Percentiles rank a stretch among this genome's conserved stretches.
Evolutionary conservation across 1,284 basidiomycete genomes (phyloP).

Genomic region (Microstroma glucosiphilum): DNA sequence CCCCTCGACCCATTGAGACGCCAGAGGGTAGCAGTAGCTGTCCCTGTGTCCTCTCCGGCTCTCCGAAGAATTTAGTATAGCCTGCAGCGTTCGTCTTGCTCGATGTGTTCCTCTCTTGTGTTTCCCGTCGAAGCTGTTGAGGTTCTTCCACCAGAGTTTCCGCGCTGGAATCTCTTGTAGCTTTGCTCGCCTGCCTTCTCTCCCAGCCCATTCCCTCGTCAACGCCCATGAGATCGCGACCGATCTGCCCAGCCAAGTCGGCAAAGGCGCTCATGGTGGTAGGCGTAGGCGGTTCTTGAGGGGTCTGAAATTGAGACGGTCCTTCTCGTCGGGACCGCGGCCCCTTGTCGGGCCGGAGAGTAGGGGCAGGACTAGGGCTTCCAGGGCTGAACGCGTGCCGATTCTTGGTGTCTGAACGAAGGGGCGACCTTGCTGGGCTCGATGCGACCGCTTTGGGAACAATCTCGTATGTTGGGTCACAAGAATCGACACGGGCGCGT

Average conservation of each 20-base stretch:
- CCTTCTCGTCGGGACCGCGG: background rate
- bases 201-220: background rate
- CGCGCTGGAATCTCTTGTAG: background rate
- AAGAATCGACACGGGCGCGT: background rate
- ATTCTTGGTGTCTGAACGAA: background rate
- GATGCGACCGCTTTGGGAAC: background rate
- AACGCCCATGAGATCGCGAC: background rate
- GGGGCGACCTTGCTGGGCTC: background rate
- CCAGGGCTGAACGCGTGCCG: background rate
- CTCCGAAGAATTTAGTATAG: background rate
- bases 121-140: background rate
- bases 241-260: background rate
- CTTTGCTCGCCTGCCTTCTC: background rate
- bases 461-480: background rate
- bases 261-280: constrained; percentile 1
- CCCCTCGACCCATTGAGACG: background rate
- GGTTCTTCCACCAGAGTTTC: constrained; percentile 1
- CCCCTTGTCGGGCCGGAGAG: background rate
- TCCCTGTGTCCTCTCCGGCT: background rate
- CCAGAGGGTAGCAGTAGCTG: constrained; percentile 4
- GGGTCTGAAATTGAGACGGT: background rate
- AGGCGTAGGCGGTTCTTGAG: background rate
- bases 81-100: background rate
- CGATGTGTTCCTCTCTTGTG: background rate
- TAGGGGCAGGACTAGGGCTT: background rate